Percentiles rank a stretch among this genome's conserved stretches.
phyloP scores from a whole-genome alignment of 176 grass and related monocot species.

The Puccinellia tenuiflora region DNA sequence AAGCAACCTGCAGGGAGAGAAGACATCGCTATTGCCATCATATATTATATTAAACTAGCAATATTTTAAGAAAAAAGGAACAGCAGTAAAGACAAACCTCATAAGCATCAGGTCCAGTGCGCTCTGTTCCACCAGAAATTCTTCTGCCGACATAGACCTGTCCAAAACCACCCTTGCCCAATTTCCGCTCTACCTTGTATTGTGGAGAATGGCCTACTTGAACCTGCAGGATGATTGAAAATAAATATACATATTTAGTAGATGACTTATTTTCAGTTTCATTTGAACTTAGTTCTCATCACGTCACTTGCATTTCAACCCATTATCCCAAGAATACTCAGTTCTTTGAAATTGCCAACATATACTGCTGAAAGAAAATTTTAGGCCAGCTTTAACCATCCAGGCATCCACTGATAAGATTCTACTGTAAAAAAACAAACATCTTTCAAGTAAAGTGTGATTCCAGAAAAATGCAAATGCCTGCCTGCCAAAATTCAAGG shows the following conservation, averaged over 20 bases:
- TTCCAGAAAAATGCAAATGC: not conserved
- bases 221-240: constrained; percentile 43
- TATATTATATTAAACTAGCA: constrained; percentile 3
- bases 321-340: not conserved
- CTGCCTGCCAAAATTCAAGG: not conserved
- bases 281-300: not conserved
- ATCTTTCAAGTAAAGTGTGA: not conserved
- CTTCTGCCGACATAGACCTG: constrained; percentile 96
- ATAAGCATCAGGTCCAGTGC: constrained; percentile 67
- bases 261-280: constrained; percentile 5
- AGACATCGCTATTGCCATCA: constrained; percentile 5
- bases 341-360: not conserved
- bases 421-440: not conserved
- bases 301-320: not conserved
- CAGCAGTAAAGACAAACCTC: constrained; percentile 44
- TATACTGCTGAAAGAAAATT: constrained; percentile 1
- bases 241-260: not conserved
- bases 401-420: not conserved
- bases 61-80: not conserved
- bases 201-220: constrained; percentile 86
- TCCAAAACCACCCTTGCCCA: constrained; percentile 97
- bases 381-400: not conserved
- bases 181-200: constrained; percentile 89
- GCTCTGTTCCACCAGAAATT: constrained; percentile 63
- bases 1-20: constrained; percentile 59